These are phyloP conservation scores for Trametes gibbosa DNA, from an alignment of 768 basidiomycete genomes.

Conservation along the genomic window DNA sequence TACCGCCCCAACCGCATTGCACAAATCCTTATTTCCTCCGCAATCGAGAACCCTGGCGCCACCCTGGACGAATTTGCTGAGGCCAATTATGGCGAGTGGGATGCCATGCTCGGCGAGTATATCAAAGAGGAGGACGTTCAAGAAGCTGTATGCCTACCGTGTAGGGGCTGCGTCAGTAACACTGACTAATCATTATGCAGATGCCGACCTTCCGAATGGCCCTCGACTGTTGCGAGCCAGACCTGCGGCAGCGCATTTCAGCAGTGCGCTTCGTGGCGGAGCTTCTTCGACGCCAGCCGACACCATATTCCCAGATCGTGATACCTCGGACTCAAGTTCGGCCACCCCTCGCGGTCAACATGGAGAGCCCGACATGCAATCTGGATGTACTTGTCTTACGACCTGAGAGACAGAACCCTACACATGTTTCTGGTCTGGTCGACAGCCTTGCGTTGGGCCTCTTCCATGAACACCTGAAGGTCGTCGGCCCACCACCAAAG, in stretches of 20 bases:
- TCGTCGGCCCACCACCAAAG: conserved; percentile 48
- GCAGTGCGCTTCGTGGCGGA: neutral
- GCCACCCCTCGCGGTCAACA: neutral
- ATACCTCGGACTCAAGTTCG: conserved; percentile 1
- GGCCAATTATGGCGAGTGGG: conserved; percentile 2
- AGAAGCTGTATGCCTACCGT: neutral
- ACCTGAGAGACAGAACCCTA: conserved; percentile 49
- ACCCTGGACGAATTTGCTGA: conserved; percentile 36
- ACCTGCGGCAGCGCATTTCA: neutral
- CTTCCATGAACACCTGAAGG: conserved; percentile 52
- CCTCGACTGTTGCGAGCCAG: neutral
- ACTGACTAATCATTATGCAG: neutral
- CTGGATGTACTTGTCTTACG: conserved; percentile 57
- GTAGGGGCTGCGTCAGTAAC: too few species aligned
- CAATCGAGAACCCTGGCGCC: conserved; percentile 30
- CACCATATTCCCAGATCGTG: neutral
- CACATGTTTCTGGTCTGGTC: conserved; percentile 64
- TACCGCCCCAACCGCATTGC: conserved; percentile 49
- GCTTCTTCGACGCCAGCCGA: neutral
- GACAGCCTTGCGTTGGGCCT: conserved; percentile 46
- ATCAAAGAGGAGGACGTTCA: neutral
- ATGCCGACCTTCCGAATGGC: neutral
- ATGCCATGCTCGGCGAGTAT: neutral
- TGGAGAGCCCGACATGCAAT: conserved; percentile 30
- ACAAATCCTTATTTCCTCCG: conserved; percentile 44